These are phyloP conservation scores for Casuarina glauca DNA, from an alignment of 306 rosid species.

Conservation along the genomic window DNA sequence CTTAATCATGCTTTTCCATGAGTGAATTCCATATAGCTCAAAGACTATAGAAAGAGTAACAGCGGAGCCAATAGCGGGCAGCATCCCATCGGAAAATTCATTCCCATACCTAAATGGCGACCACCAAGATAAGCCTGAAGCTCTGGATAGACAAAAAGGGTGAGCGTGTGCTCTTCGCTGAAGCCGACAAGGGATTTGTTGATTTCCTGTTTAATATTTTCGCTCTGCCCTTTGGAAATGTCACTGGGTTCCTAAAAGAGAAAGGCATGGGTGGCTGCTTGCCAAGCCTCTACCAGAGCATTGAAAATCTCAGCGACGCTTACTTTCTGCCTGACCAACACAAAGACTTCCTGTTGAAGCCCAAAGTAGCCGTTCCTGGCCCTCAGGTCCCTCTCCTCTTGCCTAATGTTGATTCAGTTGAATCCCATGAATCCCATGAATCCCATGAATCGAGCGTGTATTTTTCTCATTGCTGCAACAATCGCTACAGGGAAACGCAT, in stretches of 20 bases:
- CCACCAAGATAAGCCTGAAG: constrained; percentile 9
- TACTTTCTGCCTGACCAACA: background rate
- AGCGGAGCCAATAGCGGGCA: too few relatives aligned
- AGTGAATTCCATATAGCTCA: too few relatives aligned
- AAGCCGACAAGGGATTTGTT: constrained; percentile 3
- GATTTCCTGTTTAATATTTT: constrained; percentile 30
- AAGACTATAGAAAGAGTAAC: too few relatives aligned
- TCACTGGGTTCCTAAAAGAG: background rate
- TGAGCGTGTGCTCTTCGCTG: constrained; percentile 17
- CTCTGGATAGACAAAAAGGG: constrained; percentile 14
- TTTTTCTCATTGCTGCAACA: rapidly evolving
- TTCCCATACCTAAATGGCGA: background rate
- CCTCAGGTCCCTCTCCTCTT: background rate
- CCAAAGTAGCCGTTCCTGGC: background rate
- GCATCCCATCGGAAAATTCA: too few relatives aligned
- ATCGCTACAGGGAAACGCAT: too few relatives aligned
- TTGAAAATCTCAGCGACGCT: background rate
- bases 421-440: background rate
- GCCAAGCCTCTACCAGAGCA: constrained; percentile 11
- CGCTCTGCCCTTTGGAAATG: constrained; percentile 15
- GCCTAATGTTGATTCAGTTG: background rate
- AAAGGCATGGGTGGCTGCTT: constrained; percentile 16
- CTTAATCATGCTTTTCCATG: too few relatives aligned
- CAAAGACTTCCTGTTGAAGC: background rate
- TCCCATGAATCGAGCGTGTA: too few relatives aligned